phyloP scores from a whole-genome alignment of 257 asterid species.

The Gentiana dahurica region DNA sequence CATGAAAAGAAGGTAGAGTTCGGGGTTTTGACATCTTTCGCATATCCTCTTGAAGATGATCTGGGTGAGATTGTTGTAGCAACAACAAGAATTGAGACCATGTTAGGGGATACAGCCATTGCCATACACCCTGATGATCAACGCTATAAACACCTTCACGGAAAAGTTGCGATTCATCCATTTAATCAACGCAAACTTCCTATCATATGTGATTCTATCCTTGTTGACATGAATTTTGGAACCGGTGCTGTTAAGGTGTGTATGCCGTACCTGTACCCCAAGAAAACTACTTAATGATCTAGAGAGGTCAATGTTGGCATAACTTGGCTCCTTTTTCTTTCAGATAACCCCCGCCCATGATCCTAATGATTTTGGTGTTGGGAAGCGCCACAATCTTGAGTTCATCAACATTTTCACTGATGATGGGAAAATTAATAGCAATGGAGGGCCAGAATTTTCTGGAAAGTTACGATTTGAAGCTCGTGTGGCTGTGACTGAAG shows the following conservation, averaged over 20 bases:
- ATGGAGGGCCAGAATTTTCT: conserved; percentile 63
- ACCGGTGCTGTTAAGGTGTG: conserved; percentile 59
- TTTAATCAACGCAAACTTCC: conserved; percentile 53
- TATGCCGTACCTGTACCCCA: background rate
- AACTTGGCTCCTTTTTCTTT: conserved; percentile 10
- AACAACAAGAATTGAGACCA: conserved; percentile 89
- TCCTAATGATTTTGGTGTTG: conserved; percentile 96
- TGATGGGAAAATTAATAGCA: conserved; percentile 86
- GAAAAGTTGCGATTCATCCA: conserved; percentile 80
- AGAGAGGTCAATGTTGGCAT: conserved; percentile 15
- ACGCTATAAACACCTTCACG: conserved; percentile 76
- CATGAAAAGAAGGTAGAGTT: conserved; percentile 75
- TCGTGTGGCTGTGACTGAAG: conserved; percentile 67
- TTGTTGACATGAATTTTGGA: too few relatives aligned
- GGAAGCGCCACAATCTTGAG: conserved; percentile 82
- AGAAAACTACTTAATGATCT: conserved; percentile 1
- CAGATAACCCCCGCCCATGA: conserved; percentile 99
- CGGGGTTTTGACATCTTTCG: conserved; percentile 95
- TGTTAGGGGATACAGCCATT: conserved; percentile 96
- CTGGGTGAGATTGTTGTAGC: conserved; percentile 93
- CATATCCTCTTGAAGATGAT: conserved; percentile 82
- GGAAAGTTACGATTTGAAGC: conserved; percentile 90
- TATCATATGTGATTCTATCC: too few relatives aligned
- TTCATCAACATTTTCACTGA: conserved; percentile 82
- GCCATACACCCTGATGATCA: conserved; percentile 88